Evolutionary conservation across 2,329 filamentous ascomycete species (phyloP), one percentile per base, ranked within the genome.

Genomic region (Cercospora citrullina): DNA sequence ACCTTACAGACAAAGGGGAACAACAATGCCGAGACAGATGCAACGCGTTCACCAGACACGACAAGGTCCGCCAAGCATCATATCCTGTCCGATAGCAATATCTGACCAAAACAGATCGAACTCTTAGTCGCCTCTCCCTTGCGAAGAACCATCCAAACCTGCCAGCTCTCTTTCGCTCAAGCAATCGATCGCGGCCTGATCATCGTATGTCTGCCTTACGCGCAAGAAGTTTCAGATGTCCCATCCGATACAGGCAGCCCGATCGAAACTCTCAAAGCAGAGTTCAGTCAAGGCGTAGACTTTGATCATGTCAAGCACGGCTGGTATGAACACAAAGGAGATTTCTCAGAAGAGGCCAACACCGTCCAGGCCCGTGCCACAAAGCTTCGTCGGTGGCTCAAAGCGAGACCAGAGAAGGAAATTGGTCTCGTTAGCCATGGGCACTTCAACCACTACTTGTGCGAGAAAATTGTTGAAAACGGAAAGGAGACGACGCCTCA

Each of bases 341-440:
- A 75, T n/a, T 75, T 71, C 48, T 68, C 74, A 1, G 66, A 68
- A 3, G 72, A 75, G 45, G 69, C 74, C 5, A 68, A 64, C 36
- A 66, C 73, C 12, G 66, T 77, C 8, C 72, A 71, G 55, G 71
- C 63, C 4, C 60, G 75, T 9, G 74, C 75, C 9, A 67, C 64
- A 53, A 74, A 73, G 60, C 65, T 77, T 63, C 61, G 75, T 4
- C 64, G 65, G 4, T 77, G 72, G 65, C 72, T 77, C 30, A 70
- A 68, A 31, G 71, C 64, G 16, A 36, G 75, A 45, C 67, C 71
- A 18, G 75, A 76, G 68, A 72, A 69, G 66, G 74, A 77, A 57
- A 69, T 76, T 31, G 75, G 69, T 45, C 61, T 77, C 48, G 75
- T 77, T 9, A 71, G 66, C 45, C 75, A 77, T 69, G 75, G 75